Evolutionary conservation across 176 grass and related monocot species (phyloP).

Genomic region (Otatea glauca): DNA sequence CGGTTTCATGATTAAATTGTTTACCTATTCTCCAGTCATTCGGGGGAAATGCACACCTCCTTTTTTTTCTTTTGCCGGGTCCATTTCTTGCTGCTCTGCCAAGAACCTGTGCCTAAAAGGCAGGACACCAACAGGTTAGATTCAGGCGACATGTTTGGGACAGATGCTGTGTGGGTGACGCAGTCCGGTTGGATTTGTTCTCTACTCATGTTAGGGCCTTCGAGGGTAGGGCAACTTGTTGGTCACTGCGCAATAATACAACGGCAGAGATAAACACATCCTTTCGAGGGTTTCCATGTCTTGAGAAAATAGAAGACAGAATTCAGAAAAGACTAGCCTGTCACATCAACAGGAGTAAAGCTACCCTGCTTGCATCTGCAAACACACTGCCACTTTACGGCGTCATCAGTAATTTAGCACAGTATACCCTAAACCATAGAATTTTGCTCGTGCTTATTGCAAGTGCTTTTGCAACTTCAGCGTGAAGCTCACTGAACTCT

Average conservation of each 20-base stretch:
- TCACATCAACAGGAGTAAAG: not conserved
- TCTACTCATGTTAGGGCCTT: not conserved
- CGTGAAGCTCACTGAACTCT: not conserved
- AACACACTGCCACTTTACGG: not conserved
- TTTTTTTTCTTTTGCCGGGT: not conserved
- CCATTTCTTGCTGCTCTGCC: constrained; percentile 18
- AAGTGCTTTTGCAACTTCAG: not conserved
- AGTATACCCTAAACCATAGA: not conserved
- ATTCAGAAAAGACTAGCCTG: no score
- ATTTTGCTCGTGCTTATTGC: not conserved
- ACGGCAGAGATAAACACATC: no score
- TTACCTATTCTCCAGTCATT: constrained; percentile 8
- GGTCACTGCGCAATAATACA: not conserved
- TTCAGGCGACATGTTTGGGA: constrained; percentile 26
- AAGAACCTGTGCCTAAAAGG: not conserved
- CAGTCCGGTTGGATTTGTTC: not conserved
- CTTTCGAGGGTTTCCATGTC: no score
- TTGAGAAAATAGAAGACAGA: no score
- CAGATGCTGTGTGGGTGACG: constrained; percentile 8
- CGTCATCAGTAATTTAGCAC: not conserved
- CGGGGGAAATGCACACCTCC: not conserved
- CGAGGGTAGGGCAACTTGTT: not conserved
- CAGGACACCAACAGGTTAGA: not conserved
- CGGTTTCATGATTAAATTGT: not conserved
- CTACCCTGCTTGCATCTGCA: no score